Conservation (phyloP, 2,329 filamentous ascomycete species). For the Monilinia fructicola region DNA sequence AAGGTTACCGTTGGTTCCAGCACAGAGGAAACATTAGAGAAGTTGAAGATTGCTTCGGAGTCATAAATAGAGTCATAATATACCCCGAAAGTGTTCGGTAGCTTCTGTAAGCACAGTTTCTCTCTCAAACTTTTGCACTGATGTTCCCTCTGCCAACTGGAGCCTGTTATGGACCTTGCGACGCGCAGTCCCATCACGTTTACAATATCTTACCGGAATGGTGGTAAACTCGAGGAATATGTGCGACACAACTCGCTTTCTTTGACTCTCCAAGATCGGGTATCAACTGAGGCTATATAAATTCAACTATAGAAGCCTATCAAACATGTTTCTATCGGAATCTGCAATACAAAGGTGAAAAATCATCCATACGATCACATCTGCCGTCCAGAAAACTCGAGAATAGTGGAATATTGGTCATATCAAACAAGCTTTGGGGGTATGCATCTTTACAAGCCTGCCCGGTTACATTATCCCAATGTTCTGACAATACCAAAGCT, state of each 20-base stretch:
- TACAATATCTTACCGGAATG: not conserved
- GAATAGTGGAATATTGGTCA: too few relatives aligned
- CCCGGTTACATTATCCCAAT: not conserved
- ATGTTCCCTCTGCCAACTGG: not conserved
- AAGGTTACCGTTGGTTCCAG: constrained; percentile 33
- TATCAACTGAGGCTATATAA: not conserved
- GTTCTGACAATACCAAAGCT: not conserved
- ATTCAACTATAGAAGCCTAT: not conserved
- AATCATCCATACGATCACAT: not conserved
- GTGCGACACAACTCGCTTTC: not conserved
- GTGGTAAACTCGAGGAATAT: not conserved
- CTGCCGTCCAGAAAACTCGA: not conserved
- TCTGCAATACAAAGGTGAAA: not conserved
- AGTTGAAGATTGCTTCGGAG: constrained; percentile 32
- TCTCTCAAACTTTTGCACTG: not conserved
- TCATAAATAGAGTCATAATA: constrained; percentile 28
- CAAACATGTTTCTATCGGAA: not conserved
- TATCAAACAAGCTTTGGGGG: not conserved
- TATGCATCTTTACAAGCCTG: not conserved
- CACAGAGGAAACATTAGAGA: constrained; percentile 34
- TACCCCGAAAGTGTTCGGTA: constrained; percentile 26
- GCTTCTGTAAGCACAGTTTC: constrained; percentile 9
- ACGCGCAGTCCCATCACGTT: not conserved
- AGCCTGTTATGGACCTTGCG: not conserved
- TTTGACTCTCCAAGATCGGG: not conserved